Evolutionary conservation across 129 eudicot genomes (phyloP).

Genomic region (Escallonia rubra): DNA sequence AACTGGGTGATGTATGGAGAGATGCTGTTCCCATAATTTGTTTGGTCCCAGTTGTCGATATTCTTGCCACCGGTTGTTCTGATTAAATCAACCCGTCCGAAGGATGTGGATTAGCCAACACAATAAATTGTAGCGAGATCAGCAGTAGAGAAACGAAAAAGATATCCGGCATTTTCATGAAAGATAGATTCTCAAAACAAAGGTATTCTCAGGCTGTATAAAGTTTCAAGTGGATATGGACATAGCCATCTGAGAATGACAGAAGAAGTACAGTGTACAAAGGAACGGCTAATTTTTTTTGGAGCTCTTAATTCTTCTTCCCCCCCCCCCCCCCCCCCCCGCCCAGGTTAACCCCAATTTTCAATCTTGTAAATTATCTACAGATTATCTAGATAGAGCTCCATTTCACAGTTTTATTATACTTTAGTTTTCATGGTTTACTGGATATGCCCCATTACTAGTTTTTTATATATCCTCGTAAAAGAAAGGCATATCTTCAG

Average conservation of each 20-base stretch:
- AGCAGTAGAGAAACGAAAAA: conserved; percentile 17
- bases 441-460: too few relatives aligned
- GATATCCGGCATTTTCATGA: neutral
- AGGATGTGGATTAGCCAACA: conserved; percentile 55
- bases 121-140: conserved; percentile 32
- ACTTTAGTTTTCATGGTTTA: too few relatives aligned
- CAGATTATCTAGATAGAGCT: conserved; percentile 12
- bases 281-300: conserved; percentile 5
- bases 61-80: conserved; percentile 6
- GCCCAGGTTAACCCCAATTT: too few relatives aligned
- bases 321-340: too few relatives aligned
- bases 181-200: conserved; percentile 12
- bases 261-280: conserved; percentile 14
- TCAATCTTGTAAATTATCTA: too few relatives aligned
- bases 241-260: conserved; percentile 14
- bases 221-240: too few relatives aligned
- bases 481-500: too few relatives aligned
- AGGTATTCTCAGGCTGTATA: conserved; percentile 11
- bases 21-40: conserved; percentile 46
- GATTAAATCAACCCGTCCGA: conserved; percentile 42
- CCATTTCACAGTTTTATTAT: neutral
- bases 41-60: conserved; percentile 13
- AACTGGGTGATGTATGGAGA: conserved; percentile 69
- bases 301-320: conserved; percentile 6
- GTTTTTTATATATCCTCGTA: too few relatives aligned